phyloP scores from a whole-genome alignment of 768 basidiomycete species.

The Panaeolus cyanescens region DNA sequence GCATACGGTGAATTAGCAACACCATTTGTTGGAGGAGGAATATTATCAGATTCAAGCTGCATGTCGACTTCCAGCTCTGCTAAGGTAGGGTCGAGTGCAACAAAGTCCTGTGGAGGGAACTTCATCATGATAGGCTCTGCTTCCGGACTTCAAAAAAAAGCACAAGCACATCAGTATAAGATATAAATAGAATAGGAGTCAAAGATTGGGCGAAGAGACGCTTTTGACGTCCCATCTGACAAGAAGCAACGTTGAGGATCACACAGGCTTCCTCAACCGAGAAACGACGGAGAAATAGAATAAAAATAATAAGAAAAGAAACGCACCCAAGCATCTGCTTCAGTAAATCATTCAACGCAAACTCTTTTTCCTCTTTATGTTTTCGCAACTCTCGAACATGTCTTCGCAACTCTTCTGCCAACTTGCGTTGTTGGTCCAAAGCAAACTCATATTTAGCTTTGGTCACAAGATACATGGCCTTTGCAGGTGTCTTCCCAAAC shows the following conservation, averaged over 20 bases:
- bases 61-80: neutral
- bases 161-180: neutral
- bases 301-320: neutral
- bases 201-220: neutral
- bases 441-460: slow-evolving; percentile 81
- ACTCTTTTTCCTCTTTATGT: slow-evolving; percentile 63
- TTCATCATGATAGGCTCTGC: slow-evolving; percentile 4
- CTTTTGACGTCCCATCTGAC: neutral
- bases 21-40: neutral
- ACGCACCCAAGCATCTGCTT: slow-evolving; percentile 29
- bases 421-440: slow-evolving; percentile 62
- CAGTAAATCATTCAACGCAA: slow-evolving; percentile 51
- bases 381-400: slow-evolving; percentile 51
- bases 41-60: neutral
- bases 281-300: neutral
- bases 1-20: neutral
- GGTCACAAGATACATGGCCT: slow-evolving; percentile 70
- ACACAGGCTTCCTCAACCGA: neutral
- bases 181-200: neutral
- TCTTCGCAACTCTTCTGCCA: slow-evolving; percentile 65
- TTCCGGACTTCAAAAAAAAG: neutral
- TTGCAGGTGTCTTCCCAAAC: slow-evolving; percentile 64
- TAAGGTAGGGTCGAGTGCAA: neutral
- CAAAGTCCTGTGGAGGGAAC: neutral
- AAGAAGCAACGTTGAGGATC: neutral